Evolutionary conservation across 2,329 filamentous ascomycete genomes (phyloP).

Genomic region (Teratosphaeria zuluensis): DNA sequence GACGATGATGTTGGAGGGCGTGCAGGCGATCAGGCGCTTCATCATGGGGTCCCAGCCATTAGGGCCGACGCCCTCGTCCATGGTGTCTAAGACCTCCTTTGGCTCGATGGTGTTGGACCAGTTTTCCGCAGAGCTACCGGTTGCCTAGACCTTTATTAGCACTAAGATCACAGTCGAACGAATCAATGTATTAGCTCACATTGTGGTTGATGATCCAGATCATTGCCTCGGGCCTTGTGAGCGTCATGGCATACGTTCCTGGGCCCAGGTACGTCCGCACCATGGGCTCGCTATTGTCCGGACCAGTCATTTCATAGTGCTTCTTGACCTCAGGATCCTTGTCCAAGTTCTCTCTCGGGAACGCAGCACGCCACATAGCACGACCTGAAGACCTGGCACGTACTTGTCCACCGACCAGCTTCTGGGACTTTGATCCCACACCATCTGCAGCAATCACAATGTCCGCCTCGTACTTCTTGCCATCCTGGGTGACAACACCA

Average conservation of each 20-base stretch:
- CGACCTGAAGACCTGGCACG: constrained; percentile 38
- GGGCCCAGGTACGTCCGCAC: constrained; percentile 37
- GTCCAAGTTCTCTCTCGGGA: constrained; percentile 36
- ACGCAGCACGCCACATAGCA: constrained; percentile 47
- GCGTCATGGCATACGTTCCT: constrained; percentile 35
- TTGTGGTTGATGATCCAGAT: constrained; percentile 44
- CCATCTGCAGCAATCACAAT: constrained; percentile 45
- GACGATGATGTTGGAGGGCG: constrained; percentile 37
- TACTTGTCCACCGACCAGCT: constrained; percentile 37
- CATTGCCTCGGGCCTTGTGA: constrained; percentile 38
- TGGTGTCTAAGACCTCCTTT: constrained; percentile 35
- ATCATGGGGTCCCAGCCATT: constrained; percentile 38
- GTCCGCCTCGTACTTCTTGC: constrained; percentile 34
- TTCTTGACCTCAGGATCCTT: constrained; percentile 41
- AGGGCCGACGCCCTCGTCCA: constrained; percentile 36
- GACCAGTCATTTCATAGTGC: constrained; percentile 44
- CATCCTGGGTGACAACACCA: constrained; percentile 20
- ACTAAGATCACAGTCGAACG: not conserved
- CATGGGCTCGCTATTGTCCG: constrained; percentile 31
- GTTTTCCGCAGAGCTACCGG: constrained; percentile 34
- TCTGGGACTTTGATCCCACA: constrained; percentile 42
- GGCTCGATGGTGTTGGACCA: constrained; percentile 40
- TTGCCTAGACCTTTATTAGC: constrained; percentile 23
- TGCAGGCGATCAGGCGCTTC: constrained; percentile 35
- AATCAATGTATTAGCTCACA: constrained; percentile 9